phyloP scores from a whole-genome alignment of 2,329 filamentous ascomycete genomes.

The Clonostachys solani region DNA sequence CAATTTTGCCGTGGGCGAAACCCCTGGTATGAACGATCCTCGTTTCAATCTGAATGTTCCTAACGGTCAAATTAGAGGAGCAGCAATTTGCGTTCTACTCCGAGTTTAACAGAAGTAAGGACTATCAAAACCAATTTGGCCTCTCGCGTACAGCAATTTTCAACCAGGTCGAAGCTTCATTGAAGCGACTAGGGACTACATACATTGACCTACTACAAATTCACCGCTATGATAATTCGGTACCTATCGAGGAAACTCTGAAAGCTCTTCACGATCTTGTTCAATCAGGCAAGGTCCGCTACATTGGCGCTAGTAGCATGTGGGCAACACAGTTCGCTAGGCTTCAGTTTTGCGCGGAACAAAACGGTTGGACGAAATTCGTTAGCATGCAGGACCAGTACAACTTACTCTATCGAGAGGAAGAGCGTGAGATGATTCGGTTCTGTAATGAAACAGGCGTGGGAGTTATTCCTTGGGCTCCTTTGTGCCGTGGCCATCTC shows the following conservation, averaged over 20 bases:
- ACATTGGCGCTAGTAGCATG: constrained; percentile 45
- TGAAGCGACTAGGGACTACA: constrained; percentile 42
- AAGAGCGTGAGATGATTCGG: constrained; percentile 40
- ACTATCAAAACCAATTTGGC: constrained; percentile 23
- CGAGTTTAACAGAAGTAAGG: constrained; percentile 12
- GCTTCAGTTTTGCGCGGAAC: constrained; percentile 47
- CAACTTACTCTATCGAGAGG: constrained; percentile 53
- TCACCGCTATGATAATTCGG: constrained; percentile 48
- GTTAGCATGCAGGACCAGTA: constrained; percentile 54
- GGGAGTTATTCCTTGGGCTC: constrained; percentile 25
- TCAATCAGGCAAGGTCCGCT: constrained; percentile 49
- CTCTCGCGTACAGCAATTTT: constrained; percentile 61
- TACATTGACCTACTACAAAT: constrained; percentile 61
- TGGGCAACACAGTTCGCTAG: constrained; percentile 40
- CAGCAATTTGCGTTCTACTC: constrained; percentile 12
- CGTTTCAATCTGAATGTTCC: neutral
- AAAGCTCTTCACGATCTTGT: constrained; percentile 55
- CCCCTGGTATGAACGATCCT: constrained; percentile 16
- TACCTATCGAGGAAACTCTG: constrained; percentile 57
- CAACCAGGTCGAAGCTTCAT: constrained; percentile 55
- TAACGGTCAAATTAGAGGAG: constrained; percentile 3
- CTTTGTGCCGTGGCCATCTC: constrained; percentile 17
- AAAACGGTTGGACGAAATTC: constrained; percentile 51
- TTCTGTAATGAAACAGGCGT: constrained; percentile 36
- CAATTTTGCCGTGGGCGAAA: constrained; percentile 42